A percentile compares a stretch with the other conserved stretches of the same genome.
phyloP scores from a whole-genome alignment of 2,329 filamentous ascomycete genomes.

The Colletotrichum theobromicola region DNA sequence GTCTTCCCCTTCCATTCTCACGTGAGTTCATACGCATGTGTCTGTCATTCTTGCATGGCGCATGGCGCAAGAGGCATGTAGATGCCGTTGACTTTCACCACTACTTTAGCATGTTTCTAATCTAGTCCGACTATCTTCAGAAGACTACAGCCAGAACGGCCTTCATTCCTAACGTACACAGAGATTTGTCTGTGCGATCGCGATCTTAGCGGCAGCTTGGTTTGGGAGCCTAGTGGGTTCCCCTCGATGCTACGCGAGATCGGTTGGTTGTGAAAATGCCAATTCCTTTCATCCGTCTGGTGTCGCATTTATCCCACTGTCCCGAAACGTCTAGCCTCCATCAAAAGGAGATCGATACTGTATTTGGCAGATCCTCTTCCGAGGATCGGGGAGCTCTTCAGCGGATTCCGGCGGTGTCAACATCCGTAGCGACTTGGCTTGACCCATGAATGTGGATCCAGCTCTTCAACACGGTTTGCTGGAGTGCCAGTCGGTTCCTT shows the following conservation, averaged over 20 bases:
- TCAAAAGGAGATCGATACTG: not conserved
- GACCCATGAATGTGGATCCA: not conserved
- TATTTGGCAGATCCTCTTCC: not conserved
- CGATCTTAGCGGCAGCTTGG: not conserved
- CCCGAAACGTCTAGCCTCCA: not conserved
- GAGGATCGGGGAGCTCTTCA: not conserved
- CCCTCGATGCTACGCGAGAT: not conserved
- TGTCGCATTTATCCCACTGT: conserved; percentile 3
- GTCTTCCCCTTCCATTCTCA: not conserved
- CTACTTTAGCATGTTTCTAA: not conserved
- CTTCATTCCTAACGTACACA: not conserved
- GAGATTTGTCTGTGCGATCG: not conserved
- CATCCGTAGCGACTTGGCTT: not conserved
- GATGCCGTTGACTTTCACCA: not conserved
- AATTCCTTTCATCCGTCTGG: not conserved
- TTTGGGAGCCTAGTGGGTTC: not conserved
- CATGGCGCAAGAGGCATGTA: not conserved
- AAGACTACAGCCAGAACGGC: not conserved
- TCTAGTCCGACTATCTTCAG: not conserved
- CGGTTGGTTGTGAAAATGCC: not conserved
- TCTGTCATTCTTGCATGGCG: not conserved
- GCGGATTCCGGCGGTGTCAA: conserved; percentile 2
- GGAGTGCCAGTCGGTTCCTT: not conserved
- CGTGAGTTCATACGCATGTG: not conserved
- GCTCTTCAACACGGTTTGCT: not conserved